phyloP scores from a whole-genome alignment of 176 grass and related monocot species.

The Musa schizocarpa region DNA sequence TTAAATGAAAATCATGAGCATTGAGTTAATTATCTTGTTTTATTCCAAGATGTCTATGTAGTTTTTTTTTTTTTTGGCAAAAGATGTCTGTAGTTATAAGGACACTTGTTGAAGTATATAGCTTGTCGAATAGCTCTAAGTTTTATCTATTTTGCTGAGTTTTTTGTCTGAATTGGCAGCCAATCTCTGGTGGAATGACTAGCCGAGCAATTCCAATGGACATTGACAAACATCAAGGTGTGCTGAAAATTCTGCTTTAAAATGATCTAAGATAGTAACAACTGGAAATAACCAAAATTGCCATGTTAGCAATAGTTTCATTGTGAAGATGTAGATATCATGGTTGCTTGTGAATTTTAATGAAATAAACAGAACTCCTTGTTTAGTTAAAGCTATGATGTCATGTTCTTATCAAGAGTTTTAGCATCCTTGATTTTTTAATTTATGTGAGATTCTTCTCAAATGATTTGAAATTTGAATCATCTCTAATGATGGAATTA shows the following conservation, averaged over 20 bases:
- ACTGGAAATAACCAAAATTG: not conserved
- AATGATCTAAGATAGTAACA: not conserved
- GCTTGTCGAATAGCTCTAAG: not conserved
- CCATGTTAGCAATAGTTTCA: too few relatives aligned
- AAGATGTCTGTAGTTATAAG: too few relatives aligned
- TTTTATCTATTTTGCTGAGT: not conserved
- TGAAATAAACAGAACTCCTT: not conserved
- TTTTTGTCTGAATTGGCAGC: conserved; percentile 22
- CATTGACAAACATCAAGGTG: conserved; percentile 42
- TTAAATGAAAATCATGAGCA: too few relatives aligned
- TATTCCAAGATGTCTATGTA: not conserved
- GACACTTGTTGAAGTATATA: not conserved
- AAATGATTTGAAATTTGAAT: not conserved
- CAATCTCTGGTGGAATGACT: conserved; percentile 42
- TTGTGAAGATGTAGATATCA: too few relatives aligned
- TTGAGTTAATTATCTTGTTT: too few relatives aligned
- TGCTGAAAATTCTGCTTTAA: not conserved
- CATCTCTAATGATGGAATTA: not conserved
- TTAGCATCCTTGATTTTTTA: not conserved
- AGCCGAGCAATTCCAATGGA: conserved; percentile 36
- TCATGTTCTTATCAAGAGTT: not conserved
- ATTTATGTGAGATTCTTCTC: not conserved
- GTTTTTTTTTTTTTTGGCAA: not conserved
- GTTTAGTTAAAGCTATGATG: not conserved
- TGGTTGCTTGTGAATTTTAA: too few relatives aligned